Evolutionary conservation across 768 basidiomycete genomes (phyloP), one percentile per base, ranked within the genome.

Genomic region (Termitomyces sp.): DNA sequence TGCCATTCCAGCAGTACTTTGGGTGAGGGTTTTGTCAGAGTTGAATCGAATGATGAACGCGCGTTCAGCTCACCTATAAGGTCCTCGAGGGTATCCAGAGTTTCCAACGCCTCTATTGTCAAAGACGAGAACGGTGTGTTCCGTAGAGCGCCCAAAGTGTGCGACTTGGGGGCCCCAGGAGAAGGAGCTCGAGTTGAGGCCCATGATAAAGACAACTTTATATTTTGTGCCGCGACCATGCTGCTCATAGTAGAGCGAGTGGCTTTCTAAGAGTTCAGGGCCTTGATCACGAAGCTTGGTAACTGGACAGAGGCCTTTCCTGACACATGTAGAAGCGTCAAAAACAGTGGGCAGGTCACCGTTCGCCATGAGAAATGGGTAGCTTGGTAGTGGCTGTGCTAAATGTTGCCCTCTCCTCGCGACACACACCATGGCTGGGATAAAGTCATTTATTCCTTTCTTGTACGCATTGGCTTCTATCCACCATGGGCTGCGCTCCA

Each of bases 31-130:
- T n/a, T n/a, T 26, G 18, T 51, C 24, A 51, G 50, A 30, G 36
- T 27, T 5, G 18, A 26, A n/a, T 36, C 2, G 18, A 9, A 24
- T 39, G 9, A 18, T 26, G 3, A 27, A 52, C 27, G 51, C 26
- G 30, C 47, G 44, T 42, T n/a, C 26, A n/a, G 76, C 83, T 58
- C 65, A 92, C 89, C 87, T 80, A 72, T 93, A 93, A 1, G 90
- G 89, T 1, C 91, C 92, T 44, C 76, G 71, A 0, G 91, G 91
- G 42, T 82, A 76, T 4, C 78, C 82, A 32, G 87, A 89, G 68
- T 90, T 82, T 7, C 92, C 92, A 6, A 89, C 89, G 1, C 92
- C 92, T 36, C 92, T 81, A 68, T 94, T 93, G 70, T 93, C 92
- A 66, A 93, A 92, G 5, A 91, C 88, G 2, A 93, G 75, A 13